Percentiles rank a stretch among this genome's conserved stretches.
These are phyloP conservation scores for Halophytophthora batemanensis DNA, from an alignment of 352 stramenopile genomes.

Conservation along the genomic window DNA sequence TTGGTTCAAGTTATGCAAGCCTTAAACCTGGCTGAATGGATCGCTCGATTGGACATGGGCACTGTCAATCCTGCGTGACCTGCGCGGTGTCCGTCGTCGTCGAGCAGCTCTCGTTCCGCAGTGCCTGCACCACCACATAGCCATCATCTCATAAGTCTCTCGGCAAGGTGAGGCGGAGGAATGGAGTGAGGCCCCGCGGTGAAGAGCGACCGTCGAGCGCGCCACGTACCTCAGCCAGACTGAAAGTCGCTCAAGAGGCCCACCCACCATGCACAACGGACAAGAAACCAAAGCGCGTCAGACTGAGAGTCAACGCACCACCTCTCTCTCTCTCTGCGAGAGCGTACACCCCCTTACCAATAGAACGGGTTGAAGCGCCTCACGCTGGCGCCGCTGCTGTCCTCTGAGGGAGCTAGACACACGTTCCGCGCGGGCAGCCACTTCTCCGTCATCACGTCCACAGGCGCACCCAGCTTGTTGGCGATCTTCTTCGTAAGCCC, in stretches of 20 bases:
- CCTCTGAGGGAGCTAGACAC: conserved; percentile 13
- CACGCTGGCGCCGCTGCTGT: conserved; percentile 9
- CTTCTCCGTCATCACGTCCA: conserved; percentile 85
- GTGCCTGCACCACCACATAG: conserved; percentile 14
- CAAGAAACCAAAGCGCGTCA: background rate
- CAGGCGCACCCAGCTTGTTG: conserved; percentile 71
- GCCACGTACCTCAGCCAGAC: conserved; percentile 9
- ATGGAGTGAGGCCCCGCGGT: background rate
- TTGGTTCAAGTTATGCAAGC: too few relatives aligned
- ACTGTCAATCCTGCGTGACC: too few relatives aligned
- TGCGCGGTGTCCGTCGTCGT: conserved; percentile 4
- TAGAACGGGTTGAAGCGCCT: conserved; percentile 74
- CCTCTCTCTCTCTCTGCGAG: background rate
- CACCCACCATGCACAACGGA: too few relatives aligned
- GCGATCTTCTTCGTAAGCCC: conserved; percentile 83
- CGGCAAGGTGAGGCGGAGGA: background rate
- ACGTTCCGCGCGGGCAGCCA: conserved; percentile 54
- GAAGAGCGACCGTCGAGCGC: background rate
- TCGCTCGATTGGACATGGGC: too few relatives aligned
- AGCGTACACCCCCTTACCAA: conserved; percentile 35
- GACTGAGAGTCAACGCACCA: too few relatives aligned
- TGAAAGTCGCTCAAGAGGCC: too few relatives aligned
- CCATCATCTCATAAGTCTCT: too few relatives aligned
- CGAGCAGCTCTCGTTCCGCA: conserved; percentile 7
- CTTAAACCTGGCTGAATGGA: too few relatives aligned